Evolutionary conservation across 108 stramenopile genomes (phyloP).

Genomic region (Fistulifera solaris): DNA sequence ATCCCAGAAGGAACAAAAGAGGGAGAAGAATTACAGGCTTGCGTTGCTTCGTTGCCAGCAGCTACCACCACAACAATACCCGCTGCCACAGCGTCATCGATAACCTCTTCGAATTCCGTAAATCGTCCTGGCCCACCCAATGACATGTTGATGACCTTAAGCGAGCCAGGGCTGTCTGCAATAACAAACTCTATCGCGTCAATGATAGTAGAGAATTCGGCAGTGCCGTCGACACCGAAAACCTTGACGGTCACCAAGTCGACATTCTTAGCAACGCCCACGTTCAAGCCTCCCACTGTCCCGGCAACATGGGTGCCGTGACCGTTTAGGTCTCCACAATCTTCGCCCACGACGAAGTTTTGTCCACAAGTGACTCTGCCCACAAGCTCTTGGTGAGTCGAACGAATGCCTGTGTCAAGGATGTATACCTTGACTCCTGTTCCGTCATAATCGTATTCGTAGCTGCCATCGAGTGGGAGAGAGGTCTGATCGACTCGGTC

Average conservation of each 20-base stretch:
- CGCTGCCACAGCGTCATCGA: neutral
- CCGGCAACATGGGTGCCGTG: conserved; percentile 49
- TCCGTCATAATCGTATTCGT: neutral
- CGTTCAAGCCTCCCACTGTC: conserved; percentile 24
- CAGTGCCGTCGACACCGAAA: neutral
- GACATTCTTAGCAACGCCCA: conserved; percentile 4
- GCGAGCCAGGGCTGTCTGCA: no score
- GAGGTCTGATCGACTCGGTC: neutral
- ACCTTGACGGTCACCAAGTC: conserved; percentile 23
- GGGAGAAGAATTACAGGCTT: conserved; percentile 2
- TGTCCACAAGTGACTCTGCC: conserved; percentile 1
- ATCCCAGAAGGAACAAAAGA: neutral
- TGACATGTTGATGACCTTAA: neutral
- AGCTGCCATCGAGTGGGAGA: neutral
- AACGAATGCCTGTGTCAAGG: conserved; percentile 1
- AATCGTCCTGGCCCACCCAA: neutral
- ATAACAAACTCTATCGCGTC: neutral
- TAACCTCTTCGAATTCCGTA: neutral
- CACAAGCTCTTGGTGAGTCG: neutral
- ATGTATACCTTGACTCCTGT: conserved; percentile 2
- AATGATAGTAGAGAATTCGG: neutral
- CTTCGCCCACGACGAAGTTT: neutral
- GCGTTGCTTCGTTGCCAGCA: neutral
- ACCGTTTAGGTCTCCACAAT: conserved; percentile 10
- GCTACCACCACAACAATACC: conserved; percentile 3